These are phyloP conservation scores for Cytospora piceicola DNA, from an alignment of 2,329 filamentous ascomycete species.

Conservation along the genomic window DNA sequence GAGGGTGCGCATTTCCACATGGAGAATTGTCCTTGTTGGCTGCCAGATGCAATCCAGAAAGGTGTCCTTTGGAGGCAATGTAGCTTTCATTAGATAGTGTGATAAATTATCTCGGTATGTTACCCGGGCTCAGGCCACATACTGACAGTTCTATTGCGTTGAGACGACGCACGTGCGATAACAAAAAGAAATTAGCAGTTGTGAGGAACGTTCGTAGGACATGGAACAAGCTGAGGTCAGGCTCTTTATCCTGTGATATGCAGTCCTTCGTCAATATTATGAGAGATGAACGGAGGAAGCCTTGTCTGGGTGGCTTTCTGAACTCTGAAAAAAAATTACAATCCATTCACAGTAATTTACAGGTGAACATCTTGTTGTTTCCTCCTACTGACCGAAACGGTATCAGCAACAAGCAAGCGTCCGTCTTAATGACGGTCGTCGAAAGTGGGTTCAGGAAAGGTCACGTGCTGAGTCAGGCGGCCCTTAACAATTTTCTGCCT, in stretches of 20 bases:
- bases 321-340: not conserved
- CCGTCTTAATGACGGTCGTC: not conserved
- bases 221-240: not conserved
- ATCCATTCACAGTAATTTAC: not conserved
- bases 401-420: not conserved
- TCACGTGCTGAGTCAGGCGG: conserved; percentile 30
- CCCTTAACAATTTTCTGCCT: conserved; percentile 29
- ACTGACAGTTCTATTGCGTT: no score
- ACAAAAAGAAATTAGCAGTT: no score
- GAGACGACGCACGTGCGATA: no score
- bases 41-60: no score
- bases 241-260: not conserved
- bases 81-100: not conserved
- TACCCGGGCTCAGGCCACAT: not conserved
- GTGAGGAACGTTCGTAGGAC: not conserved
- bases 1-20: not conserved
- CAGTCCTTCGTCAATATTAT: not conserved
- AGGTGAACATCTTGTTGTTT: not conserved
- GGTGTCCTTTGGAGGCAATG: no score
- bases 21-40: not conserved
- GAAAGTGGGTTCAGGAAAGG: not conserved
- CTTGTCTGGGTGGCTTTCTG: not conserved
- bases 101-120: not conserved
- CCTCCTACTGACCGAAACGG: not conserved
- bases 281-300: not conserved